Base-by-base conservation (phyloP, 495 filamentous ascomycete genomes). In the Letharia lupina region DNA sequence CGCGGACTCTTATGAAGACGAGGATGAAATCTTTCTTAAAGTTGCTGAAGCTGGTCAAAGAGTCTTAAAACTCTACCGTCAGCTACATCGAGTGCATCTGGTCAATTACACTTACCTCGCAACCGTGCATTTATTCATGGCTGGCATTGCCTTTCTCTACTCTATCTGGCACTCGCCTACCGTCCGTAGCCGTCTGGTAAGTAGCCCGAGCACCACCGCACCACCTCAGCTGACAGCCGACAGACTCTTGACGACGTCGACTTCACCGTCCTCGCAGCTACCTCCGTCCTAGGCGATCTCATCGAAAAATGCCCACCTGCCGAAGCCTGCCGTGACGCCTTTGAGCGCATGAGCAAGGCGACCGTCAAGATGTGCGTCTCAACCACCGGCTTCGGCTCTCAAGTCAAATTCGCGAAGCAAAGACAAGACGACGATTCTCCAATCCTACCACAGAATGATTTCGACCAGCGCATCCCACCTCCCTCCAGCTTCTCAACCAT, bases 111-210 rank as follows among this genome's bases (percentile, higher is more conserved):
- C 93, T 0, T 98, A 93, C 76, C 77, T 98, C 60, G 91, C 93
- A n/a, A 97, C 93, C 4, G 93, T 97, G 74, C 93, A 98, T 76
- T 81, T 97, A 23, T 98, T 98, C 76, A 96, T 96, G 90, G 93
- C 93, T 23, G 93, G 87, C 31, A 96, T 97, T 61, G 94, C 93
- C 7, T 98, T 96, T 74, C 83, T 98, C 8, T 98, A 96, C 73
- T 91, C 94, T 20, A 93, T 98, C 54, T 98, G 93, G 93, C 94
- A 98, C 73, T 96, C 93, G 11, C 85, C 90, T 45, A 82, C 89
- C 58, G 93, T 97, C 23, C 83, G 92, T 69, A 91, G 87, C 73
- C 86, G 87, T 47, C 78, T 96, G 73, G 90, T 92, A 83, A 77
- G 89, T 76, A 33, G 1, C 60, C 39, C 57, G 20, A 48, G n/a